Evolutionary conservation across 176 grass and related monocot genomes (phyloP).

Genomic region (Bothriochloa decipiens): DNA sequence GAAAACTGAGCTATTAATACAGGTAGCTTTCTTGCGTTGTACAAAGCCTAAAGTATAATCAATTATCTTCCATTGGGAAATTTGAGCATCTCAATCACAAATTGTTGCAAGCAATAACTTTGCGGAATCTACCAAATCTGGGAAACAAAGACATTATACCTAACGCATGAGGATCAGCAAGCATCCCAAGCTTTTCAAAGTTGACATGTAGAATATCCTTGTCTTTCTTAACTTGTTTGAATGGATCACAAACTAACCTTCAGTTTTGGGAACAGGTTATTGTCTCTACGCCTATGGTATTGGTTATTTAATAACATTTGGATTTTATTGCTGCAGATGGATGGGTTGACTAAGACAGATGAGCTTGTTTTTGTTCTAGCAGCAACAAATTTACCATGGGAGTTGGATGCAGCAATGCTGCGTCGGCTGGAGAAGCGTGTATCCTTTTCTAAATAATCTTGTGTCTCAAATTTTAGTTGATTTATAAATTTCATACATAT

Average conservation of each 20-base stretch:
- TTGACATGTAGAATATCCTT: slow-evolving; percentile 8
- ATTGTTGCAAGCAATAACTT: not conserved
- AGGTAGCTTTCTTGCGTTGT: slow-evolving; percentile 45
- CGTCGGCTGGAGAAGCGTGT: slow-evolving; percentile 88
- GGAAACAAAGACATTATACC: not conserved
- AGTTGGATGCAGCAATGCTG: slow-evolving; percentile 87
- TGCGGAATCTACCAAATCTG: not conserved
- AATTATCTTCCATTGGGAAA: not conserved
- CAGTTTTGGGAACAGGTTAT: not conserved
- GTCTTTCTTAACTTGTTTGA: slow-evolving; percentile 7
- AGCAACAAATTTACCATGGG: slow-evolving; percentile 97
- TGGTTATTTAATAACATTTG: slow-evolving; percentile 36
- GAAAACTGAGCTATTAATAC: slow-evolving; percentile 93
- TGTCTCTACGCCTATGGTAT: not conserved
- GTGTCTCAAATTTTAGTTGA: not conserved
- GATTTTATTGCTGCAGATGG: slow-evolving; percentile 69
- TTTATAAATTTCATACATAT: not conserved
- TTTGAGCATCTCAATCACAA: slow-evolving; percentile 8
- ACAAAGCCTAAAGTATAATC: not conserved
- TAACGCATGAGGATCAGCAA: not conserved
- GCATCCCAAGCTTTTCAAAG: slow-evolving; percentile 1
- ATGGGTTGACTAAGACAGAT: slow-evolving; percentile 88
- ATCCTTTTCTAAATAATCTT: slow-evolving; percentile 51
- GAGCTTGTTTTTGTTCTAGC: slow-evolving; percentile 96
- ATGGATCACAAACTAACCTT: not conserved